Conservation (phyloP, 2,329 filamentous ascomycete genomes). For the Ascochyta pisi region DNA sequence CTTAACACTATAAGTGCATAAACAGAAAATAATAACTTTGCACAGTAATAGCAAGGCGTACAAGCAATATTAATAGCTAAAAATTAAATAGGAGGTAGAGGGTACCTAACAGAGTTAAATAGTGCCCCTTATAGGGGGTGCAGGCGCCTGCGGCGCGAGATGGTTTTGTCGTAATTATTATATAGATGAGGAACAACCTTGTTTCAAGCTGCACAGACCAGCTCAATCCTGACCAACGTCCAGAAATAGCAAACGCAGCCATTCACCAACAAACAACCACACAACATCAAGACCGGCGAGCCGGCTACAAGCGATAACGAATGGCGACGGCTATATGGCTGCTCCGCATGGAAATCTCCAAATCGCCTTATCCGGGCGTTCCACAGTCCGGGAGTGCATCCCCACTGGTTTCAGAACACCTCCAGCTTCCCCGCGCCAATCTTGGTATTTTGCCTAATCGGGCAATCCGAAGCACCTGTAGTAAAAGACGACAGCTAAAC, state of each 20-base stretch:
- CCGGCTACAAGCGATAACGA: not conserved
- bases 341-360: not conserved
- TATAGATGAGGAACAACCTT: no score
- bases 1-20: no score
- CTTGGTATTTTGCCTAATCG: not conserved
- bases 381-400: slow-evolving; percentile 2
- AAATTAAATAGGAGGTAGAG: no score
- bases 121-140: no score
- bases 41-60: no score
- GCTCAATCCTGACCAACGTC: not conserved
- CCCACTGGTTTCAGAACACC: slow-evolving; percentile 2
- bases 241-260: not conserved
- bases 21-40: no score
- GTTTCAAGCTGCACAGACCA: not conserved
- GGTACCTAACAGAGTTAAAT: no score
- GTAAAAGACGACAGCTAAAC: not conserved
- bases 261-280: not conserved
- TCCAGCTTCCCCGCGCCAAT: slow-evolving; percentile 12
- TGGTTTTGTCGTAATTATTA: no score
- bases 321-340: slow-evolving; percentile 12
- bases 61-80: no score
- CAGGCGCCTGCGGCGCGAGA: no score
- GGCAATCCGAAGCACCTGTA: slow-evolving; percentile 6
- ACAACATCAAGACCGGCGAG: not conserved
- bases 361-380: not conserved